A percentile compares a stretch with the other conserved stretches of the same genome.
Evolutionary conservation across 352 stramenopile genomes (phyloP).

Genomic region (Phytophthora syringae): DNA sequence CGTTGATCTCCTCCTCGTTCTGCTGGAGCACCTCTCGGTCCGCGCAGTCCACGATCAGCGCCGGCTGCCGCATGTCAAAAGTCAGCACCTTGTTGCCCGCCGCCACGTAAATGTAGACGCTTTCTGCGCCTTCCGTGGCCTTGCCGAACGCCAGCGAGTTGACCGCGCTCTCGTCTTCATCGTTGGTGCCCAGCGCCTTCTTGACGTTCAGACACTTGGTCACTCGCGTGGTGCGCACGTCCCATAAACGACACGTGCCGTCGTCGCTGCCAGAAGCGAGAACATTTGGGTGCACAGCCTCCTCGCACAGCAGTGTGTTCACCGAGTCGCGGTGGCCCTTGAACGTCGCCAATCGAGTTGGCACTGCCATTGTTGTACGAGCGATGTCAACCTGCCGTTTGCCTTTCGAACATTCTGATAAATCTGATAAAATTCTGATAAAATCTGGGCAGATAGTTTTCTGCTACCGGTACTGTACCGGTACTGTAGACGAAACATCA

Average conservation of each 20-base stretch:
- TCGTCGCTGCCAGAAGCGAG: conserved; percentile 76
- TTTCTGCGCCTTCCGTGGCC: conserved; percentile 22
- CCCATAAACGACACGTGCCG: conserved; percentile 73
- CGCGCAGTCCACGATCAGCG: conserved; percentile 61
- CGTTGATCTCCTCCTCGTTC: conserved; percentile 77
- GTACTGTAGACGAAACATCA: too few relatives aligned
- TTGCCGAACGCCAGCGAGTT: conserved; percentile 72
- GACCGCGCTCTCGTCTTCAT: conserved; percentile 53
- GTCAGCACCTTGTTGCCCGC: conserved; percentile 68
- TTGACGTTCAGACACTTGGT: conserved; percentile 72
- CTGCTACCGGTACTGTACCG: too few relatives aligned
- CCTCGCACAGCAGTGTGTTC: conserved; percentile 67
- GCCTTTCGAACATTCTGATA: too few relatives aligned
- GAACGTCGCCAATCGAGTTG: conserved; percentile 48
- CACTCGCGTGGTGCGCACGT: conserved; percentile 62
- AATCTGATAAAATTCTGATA: too few relatives aligned
- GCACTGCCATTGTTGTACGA: conserved; percentile 3
- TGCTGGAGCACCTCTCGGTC: conserved; percentile 65
- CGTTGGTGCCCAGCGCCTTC: conserved; percentile 46
- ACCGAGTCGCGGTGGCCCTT: conserved; percentile 65
- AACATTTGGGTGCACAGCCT: conserved; percentile 53
- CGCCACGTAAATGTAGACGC: conserved; percentile 59
- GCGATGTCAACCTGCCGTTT: conserved; percentile 1
- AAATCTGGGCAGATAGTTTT: too few relatives aligned
- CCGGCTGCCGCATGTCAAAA: conserved; percentile 71